Base-by-base conservation (phyloP, 805 yeast species). In the Cyberlindnera euphorbiiphila region DNA sequence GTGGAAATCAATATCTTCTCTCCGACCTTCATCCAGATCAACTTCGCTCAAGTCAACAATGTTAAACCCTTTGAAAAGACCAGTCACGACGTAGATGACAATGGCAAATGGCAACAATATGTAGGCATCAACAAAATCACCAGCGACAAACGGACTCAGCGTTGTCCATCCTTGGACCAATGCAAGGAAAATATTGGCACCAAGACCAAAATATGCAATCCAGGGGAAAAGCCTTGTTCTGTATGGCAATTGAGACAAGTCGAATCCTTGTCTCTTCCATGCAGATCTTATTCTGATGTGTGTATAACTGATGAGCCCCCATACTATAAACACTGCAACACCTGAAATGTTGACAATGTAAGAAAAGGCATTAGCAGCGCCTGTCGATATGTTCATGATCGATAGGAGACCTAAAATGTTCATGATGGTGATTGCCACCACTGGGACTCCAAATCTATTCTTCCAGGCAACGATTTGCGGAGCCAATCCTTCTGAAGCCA, bases 311-410 rank as follows among this genome's bases (percentile, higher is more conserved):
- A 82, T 81, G 52, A 76, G 69, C 24, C 75, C 73, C 89, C 89
- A 81, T 16, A 84, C 71, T 46, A 82, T 78, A 49, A 82, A 73
- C 37, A 88, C 89, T 5, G 88, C 79, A 33, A 81, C 82, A 33
- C 85, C 85, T 10, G 85, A 72, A 46, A 83, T 81, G 57, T 81
- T 81, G 47, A 81, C 67, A 41, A 83, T 69, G 83, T 88, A 83
- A 46, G 68, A 64, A 62, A 82, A 83, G 17, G 81, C 88, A 9
- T 71, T 65, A 16, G 61, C 56, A 38, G 85, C 84, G 44, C 73
- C 66, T 10, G 68, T 61, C 6, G 81, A 70, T 19, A 63, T 54
- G 15, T 77, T 76, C 64, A 83, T 64, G 61, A 73, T 78, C 4
- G 80, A 85, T 38, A 83, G 58, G 10, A 77, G 63, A 22, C 89